phyloP scores from a whole-genome alignment of 306 rosid species.

The Pyrus bretschneideri region DNA sequence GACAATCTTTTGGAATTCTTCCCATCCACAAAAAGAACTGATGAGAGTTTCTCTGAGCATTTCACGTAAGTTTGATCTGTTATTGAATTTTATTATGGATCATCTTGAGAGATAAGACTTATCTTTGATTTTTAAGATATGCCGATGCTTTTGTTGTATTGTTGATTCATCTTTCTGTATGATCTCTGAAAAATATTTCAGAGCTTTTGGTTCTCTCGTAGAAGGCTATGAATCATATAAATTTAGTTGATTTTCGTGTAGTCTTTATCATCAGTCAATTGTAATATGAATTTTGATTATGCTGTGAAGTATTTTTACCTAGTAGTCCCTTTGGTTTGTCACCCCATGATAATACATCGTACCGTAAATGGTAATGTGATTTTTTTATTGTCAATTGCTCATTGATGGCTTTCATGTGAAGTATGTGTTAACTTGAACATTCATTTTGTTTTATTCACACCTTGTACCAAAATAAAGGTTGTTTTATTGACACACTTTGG shows the following conservation, averaged over 20 bases:
- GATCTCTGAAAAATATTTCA: not conserved
- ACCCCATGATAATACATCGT: not conserved
- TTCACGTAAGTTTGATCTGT: constrained; percentile 55
- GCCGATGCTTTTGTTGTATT: not conserved
- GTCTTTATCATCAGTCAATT: not conserved
- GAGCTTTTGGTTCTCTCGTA: not conserved
- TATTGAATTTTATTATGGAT: not conserved
- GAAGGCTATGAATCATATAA: not conserved
- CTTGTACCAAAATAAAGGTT: not conserved
- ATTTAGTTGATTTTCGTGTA: not conserved
- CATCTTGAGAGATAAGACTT: not conserved
- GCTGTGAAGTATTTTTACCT: not conserved
- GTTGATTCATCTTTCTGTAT: not conserved
- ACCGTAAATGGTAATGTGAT: not conserved
- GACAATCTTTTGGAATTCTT: constrained; percentile 83
- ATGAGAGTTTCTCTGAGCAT: constrained; percentile 89
- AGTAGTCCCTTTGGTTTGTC: not conserved
- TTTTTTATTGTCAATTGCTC: not conserved
- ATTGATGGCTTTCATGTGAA: not conserved
- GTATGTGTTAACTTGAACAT: not conserved
- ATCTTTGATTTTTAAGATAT: not conserved
- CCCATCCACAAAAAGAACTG: constrained; percentile 80
- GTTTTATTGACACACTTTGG: not conserved
- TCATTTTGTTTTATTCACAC: not conserved
- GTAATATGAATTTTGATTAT: not conserved